A percentile compares a stretch with the other conserved stretches of the same genome.
Evolutionary conservation across 305 asterid genomes (phyloP).

Genomic region (Fraxinus ornus): DNA sequence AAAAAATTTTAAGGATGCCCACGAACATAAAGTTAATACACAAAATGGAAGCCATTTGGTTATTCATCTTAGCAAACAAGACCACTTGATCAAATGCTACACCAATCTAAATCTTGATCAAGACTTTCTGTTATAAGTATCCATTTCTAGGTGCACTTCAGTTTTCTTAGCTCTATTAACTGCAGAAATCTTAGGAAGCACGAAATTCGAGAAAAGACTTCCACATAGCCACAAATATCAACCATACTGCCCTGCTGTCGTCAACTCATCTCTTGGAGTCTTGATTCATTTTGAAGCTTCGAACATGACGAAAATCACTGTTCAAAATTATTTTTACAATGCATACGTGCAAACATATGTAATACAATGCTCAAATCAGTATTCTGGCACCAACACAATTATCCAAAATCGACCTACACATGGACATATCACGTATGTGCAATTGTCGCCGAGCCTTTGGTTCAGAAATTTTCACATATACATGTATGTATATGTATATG

Average conservation of each 20-base stretch:
- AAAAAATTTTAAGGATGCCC: background rate
- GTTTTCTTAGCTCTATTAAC: background rate
- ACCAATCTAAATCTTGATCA: background rate
- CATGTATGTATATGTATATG: conserved; percentile 27
- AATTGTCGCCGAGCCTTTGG: conserved; percentile 14
- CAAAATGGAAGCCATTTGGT: background rate
- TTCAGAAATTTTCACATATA: conserved; percentile 40
- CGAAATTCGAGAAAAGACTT: background rate
- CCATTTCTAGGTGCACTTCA: background rate
- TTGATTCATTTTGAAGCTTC: conserved; percentile 20
- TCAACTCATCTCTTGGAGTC: conserved; percentile 8
- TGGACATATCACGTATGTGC: background rate
- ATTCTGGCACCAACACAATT: background rate
- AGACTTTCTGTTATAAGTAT: background rate
- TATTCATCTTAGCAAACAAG: background rate
- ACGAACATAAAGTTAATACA: background rate
- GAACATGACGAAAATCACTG: background rate
- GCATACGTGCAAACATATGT: conserved; percentile 16
- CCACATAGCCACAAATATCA: background rate
- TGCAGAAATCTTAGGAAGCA: background rate
- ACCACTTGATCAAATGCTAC: conserved; percentile 2
- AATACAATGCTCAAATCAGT: background rate
- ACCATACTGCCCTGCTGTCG: background rate
- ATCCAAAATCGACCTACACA: background rate
- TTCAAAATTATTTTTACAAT: background rate